A percentile compares a stretch with the other conserved stretches of the same genome.
These are phyloP conservation scores for Mycena floridula DNA, from an alignment of 768 basidiomycete species.

Conservation along the genomic window DNA sequence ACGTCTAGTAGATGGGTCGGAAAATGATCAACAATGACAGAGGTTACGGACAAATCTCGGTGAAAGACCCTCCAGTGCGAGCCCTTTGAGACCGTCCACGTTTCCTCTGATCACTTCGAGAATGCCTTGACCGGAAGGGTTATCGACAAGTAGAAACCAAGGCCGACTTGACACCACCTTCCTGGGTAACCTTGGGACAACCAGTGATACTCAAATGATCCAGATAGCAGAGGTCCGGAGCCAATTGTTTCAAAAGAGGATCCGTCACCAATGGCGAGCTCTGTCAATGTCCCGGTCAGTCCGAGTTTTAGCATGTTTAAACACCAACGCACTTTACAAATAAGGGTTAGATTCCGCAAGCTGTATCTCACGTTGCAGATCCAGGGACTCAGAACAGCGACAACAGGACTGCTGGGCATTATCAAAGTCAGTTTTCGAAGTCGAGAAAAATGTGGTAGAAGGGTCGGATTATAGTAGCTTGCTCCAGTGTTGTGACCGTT, in stretches of 20 bases:
- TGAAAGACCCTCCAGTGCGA: constrained; percentile 62
- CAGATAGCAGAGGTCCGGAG: constrained; percentile 42
- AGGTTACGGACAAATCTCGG: constrained; percentile 45
- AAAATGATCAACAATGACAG: background rate
- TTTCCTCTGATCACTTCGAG: constrained; percentile 42
- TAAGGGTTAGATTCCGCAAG: constrained; percentile 53
- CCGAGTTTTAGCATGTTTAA: background rate
- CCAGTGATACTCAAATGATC: constrained; percentile 59
- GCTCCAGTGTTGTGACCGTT: constrained; percentile 55
- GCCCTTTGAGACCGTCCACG: constrained; percentile 37
- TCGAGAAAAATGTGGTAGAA: constrained; percentile 44
- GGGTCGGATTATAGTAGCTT: constrained; percentile 47
- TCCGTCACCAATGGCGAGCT: constrained; percentile 56
- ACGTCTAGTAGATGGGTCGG: constrained; percentile 37
- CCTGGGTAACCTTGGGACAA: constrained; percentile 62
- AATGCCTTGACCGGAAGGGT: constrained; percentile 57
- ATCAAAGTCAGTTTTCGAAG: constrained; percentile 60
- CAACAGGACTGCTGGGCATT: constrained; percentile 61
- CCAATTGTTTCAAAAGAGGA: constrained; percentile 39
- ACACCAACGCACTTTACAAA: constrained; percentile 55
- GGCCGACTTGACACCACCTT: too few species aligned
- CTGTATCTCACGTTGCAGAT: constrained; percentile 33
- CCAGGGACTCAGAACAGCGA: constrained; percentile 48
- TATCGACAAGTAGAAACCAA: too few species aligned
- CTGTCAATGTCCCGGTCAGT: constrained; percentile 35